Conservation (phyloP, 176 grass and related monocot species). For the Luzula sylvatica region DNA sequence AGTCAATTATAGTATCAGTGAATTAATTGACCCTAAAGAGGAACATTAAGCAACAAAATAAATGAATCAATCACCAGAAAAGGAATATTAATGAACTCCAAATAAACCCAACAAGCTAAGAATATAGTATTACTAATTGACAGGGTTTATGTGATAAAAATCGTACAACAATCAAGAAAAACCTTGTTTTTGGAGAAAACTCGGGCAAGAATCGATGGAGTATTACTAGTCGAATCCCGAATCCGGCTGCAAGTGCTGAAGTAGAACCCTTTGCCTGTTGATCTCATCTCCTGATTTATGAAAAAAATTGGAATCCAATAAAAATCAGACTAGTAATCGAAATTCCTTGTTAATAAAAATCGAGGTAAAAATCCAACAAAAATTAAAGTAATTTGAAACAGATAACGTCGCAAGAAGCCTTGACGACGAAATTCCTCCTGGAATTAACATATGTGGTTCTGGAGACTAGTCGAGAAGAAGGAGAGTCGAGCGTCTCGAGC, state of each 20-base stretch:
- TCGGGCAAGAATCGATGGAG: constrained; percentile 50
- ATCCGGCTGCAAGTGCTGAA: constrained; percentile 69
- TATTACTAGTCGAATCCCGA: constrained; percentile 83
- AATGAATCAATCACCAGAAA: too few species aligned
- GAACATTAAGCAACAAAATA: too few species aligned
- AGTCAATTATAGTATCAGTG: too few species aligned
- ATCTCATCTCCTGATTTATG: constrained; percentile 29
- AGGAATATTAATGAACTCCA: too few species aligned
- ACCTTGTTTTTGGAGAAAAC: too few species aligned
- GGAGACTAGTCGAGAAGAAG: constrained; percentile 4
- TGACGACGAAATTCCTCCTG: constrained; percentile 1
- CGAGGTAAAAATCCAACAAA: not conserved
- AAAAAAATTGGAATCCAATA: constrained; percentile 2
- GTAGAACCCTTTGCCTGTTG: constrained; percentile 77
- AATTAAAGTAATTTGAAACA: not conserved
- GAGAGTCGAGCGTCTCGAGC: not conserved
- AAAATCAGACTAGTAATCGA: not conserved
- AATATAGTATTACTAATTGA: too few species aligned
- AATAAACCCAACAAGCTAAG: too few species aligned
- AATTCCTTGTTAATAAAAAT: too few species aligned
- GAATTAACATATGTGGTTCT: not conserved
- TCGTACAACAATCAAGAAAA: too few species aligned
- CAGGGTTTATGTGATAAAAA: too few species aligned
- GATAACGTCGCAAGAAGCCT: constrained; percentile 16
- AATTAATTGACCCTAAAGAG: too few species aligned